Evolutionary conservation across 345 rosid genomes (phyloP), one percentile per base, ranked within the genome.

Genomic region (Abelmoschus esculentus): DNA sequence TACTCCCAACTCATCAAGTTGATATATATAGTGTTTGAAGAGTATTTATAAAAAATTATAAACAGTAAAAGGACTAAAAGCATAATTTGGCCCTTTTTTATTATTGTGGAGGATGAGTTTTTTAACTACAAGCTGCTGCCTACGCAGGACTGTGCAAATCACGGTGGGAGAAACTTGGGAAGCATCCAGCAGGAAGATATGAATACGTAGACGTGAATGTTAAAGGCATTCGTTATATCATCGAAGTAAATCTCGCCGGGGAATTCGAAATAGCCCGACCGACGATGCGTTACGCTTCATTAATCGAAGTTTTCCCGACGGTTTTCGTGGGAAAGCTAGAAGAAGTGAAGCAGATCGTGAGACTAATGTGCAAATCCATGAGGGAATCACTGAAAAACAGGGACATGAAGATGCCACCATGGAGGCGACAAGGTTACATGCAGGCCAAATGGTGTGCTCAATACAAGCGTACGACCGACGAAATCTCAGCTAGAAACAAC

Each of bases 361-460:
- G 84, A 73, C 61, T 88, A 15, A 88, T 95, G 93, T 86, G 92
- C 76, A 77, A 46, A 9, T 92, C 83, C 5, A 76, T 84, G 1
- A 80, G 82, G 56, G 72, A 70, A 68, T 88, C 97, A 8, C 82
- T 95, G 90, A 85, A 77, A 55, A 73, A 74, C 55, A 74, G 55
- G 3, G 79, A 65, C 31, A 59, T 91, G 82, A 70, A 66, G 6
- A 72, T 89, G 61, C 90, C 98, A 0, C 99, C 99, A 0, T 95
- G 99, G 99, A 87, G 98, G 76, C 86, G 85, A 65, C 81, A 82
- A 11, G 80, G 86, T 15, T 91, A 87, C 72, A 78, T 91, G 96
- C 90, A 86, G 71, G 86, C 87, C 15, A 95, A 91, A 73, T 91
- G 99, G 98, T 84, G 84, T 26, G 82, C 87, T 40, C 72, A 75